Evolutionary conservation across 2,329 filamentous ascomycete genomes (phyloP).

Genomic region (Penicillium sp.): DNA sequence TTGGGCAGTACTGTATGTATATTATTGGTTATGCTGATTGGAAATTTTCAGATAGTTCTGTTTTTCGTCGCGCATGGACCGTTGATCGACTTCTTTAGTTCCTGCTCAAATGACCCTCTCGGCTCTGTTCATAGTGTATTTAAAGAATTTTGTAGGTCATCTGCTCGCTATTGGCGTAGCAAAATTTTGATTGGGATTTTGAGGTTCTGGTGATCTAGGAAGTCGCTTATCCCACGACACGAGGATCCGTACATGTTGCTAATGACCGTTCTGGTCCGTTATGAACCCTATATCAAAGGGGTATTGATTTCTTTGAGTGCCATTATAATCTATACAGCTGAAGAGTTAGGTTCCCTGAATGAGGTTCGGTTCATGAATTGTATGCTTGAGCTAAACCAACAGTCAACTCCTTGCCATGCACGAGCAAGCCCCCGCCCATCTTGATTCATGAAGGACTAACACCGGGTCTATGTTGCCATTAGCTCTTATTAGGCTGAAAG

Average conservation of each 20-base stretch:
- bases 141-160: slow-evolving; percentile 18
- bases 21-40: not conserved
- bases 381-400: not conserved
- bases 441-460: slow-evolving; percentile 12
- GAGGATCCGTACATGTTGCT: slow-evolving; percentile 19
- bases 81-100: slow-evolving; percentile 26
- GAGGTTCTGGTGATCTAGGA: not conserved
- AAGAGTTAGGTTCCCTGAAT: not conserved
- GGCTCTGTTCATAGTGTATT: slow-evolving; percentile 1
- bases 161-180: slow-evolving; percentile 16
- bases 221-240: slow-evolving; percentile 7
- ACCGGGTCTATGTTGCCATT: slow-evolving; percentile 9
- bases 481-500: slow-evolving; percentile 18
- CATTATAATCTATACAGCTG: not conserved
- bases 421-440: slow-evolving; percentile 9
- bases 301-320: not conserved
- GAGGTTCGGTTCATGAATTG: not conserved
- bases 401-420: not conserved
- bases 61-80: slow-evolving; percentile 27
- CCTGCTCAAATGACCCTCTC: slow-evolving; percentile 31
- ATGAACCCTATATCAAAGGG: not conserved
- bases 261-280: slow-evolving; percentile 12
- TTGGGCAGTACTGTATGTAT: slow-evolving; percentile 3
- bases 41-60: not conserved
- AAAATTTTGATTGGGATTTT: not conserved